A percentile compares a stretch with the other conserved stretches of the same genome.
These are phyloP conservation scores for Gynostemma pentaphyllum DNA, from an alignment of 306 rosid species.

Conservation along the genomic window DNA sequence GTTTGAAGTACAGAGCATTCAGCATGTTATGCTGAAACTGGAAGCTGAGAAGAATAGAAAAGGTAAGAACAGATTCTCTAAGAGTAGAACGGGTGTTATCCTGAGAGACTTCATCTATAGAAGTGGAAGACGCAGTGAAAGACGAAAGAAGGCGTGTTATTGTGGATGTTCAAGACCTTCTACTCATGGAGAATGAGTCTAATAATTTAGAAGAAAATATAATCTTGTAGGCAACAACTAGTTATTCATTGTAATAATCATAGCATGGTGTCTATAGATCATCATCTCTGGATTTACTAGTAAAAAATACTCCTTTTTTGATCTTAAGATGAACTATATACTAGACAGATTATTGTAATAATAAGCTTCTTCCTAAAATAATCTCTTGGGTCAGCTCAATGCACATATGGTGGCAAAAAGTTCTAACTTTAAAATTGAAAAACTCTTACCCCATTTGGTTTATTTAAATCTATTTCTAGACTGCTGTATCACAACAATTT, in stretches of 20 bases:
- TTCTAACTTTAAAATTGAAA: neutral
- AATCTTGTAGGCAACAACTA: conserved; percentile 10
- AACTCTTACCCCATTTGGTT: neutral
- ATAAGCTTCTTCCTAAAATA: neutral
- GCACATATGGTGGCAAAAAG: neutral
- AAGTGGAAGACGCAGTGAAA: conserved; percentile 38
- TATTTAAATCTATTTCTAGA: neutral
- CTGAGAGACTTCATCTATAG: conserved; percentile 64
- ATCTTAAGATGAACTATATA: conserved; percentile 12
- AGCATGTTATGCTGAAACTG: conserved; percentile 51
- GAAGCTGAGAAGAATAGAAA: conserved; percentile 47
- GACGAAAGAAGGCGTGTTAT: conserved; percentile 39
- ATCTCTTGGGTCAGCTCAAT: neutral
- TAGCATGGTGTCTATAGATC: conserved; percentile 6
- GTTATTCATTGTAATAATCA: neutral
- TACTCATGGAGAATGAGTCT: conserved; percentile 43
- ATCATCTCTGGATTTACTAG: conserved; percentile 9
- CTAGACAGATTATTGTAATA: neutral
- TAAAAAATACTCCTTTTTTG: neutral
- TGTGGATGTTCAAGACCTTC: conserved; percentile 70
- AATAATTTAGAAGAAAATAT: conserved; percentile 15
- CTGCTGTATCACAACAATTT: no score
- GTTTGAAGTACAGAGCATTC: conserved; percentile 78
- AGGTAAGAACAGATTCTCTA: conserved; percentile 53
- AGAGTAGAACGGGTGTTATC: conserved; percentile 48